Percentiles rank a stretch among this genome's conserved stretches.
These are phyloP conservation scores for Leccinum griseonigrum DNA, from an alignment of 1,284 basidiomycete genomes.

Conservation along the genomic window DNA sequence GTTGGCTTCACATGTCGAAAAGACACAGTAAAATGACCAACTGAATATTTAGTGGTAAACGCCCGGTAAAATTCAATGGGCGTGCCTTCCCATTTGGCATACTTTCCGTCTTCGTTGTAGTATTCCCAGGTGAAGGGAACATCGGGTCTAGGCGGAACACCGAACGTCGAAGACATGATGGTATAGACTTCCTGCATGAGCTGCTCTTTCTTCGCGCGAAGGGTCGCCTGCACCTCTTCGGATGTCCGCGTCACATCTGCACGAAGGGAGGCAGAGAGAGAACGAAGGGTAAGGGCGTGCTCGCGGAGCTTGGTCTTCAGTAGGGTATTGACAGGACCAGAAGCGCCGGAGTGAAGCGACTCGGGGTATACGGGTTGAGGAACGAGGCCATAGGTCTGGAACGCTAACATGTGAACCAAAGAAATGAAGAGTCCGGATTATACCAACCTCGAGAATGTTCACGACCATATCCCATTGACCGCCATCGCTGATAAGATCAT, in stretches of 20 bases:
- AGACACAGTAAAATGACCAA: constrained; percentile 34
- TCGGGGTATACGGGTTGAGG: constrained; percentile 86
- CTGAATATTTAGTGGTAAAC: constrained; percentile 59
- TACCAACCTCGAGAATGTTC: constrained; percentile 69
- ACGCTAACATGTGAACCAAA: not conserved
- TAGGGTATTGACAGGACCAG: constrained; percentile 71
- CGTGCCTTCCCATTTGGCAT: constrained; percentile 74
- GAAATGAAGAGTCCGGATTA: not conserved
- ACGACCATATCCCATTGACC: constrained; percentile 96
- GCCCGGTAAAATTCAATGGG: constrained; percentile 76
- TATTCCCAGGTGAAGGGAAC: constrained; percentile 86
- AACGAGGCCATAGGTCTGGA: constrained; percentile 76
- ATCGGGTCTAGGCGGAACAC: constrained; percentile 75
- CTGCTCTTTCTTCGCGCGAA: constrained; percentile 80
- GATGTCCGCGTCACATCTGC: constrained; percentile 41
- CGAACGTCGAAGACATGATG: constrained; percentile 85
- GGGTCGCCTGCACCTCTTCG: constrained; percentile 45
- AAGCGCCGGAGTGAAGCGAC: constrained; percentile 78
- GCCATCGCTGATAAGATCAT: constrained; percentile 85
- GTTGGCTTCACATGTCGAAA: constrained; percentile 6
- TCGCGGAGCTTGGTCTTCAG: constrained; percentile 91
- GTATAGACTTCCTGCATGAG: constrained; percentile 85
- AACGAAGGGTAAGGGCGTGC: constrained; percentile 80
- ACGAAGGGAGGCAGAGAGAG: constrained; percentile 51
- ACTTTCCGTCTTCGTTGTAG: constrained; percentile 79